Percentiles rank a stretch among this genome's conserved stretches.
phyloP scores from a whole-genome alignment of 2,329 filamentous ascomycete species.

The Zalaria obscura region DNA sequence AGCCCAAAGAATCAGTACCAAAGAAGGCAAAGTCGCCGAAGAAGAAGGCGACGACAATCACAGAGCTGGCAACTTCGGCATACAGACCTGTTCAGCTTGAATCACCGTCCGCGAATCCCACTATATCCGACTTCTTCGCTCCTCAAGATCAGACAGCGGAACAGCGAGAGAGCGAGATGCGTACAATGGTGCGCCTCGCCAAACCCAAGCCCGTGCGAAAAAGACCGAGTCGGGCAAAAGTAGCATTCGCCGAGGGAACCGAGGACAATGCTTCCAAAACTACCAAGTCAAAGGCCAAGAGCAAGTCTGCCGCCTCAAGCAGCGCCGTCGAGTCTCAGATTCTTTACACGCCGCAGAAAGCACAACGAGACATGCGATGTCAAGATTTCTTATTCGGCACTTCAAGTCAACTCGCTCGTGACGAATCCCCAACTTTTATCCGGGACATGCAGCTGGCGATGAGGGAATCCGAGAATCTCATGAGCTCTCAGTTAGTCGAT shows the following conservation, averaged over 20 bases:
- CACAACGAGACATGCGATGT: slow-evolving; percentile 47
- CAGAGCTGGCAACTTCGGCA: slow-evolving; percentile 59
- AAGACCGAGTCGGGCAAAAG: slow-evolving; percentile 10
- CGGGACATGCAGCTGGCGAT: slow-evolving; percentile 49
- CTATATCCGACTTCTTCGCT: slow-evolving; percentile 32
- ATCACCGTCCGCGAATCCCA: slow-evolving; percentile 12
- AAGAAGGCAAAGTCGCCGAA: slow-evolving; percentile 40
- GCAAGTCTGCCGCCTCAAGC: slow-evolving; percentile 8
- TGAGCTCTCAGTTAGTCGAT: slow-evolving; percentile 11
- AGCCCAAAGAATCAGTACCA: slow-evolving; percentile 14
- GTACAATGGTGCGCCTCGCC: neutral
- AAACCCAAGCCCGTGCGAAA: slow-evolving; percentile 13
- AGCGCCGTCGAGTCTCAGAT: slow-evolving; percentile 1
- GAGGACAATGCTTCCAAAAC: slow-evolving; percentile 6
- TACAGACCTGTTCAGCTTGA: slow-evolving; percentile 35
- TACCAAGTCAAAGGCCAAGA: slow-evolving; percentile 21
- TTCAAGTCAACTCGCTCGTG: slow-evolving; percentile 64
- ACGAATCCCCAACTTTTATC: slow-evolving; percentile 54
- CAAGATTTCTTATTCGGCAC: slow-evolving; percentile 79
- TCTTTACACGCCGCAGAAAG: slow-evolving; percentile 19
- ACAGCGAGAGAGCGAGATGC: neutral
- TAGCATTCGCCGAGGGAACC: slow-evolving; percentile 3
- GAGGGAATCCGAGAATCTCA: slow-evolving; percentile 36
- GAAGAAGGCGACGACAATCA: slow-evolving; percentile 66
- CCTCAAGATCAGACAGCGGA: slow-evolving; percentile 5